Percentiles rank a stretch among this genome's conserved stretches.
These are phyloP conservation scores for Umbelopsis ramanniana DNA, from an alignment of 192 early-diverging fungal species.

Conservation along the genomic window DNA sequence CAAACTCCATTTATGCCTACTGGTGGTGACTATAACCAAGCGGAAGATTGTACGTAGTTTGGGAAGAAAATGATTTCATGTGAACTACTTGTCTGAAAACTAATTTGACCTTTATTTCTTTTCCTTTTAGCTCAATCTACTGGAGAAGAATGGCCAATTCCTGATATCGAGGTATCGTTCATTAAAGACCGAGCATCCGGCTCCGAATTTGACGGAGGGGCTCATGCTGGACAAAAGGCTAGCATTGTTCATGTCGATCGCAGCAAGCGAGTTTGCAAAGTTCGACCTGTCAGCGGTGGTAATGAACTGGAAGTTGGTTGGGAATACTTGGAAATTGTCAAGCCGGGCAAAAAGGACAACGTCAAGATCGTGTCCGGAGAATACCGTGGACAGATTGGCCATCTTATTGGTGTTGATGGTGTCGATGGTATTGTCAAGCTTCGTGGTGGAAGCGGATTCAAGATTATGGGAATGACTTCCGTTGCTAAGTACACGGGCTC, in stretches of 20 bases:
- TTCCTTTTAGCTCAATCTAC: slow-evolving; percentile 16
- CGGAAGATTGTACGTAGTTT: slow-evolving; percentile 46
- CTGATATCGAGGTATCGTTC: slow-evolving; percentile 57
- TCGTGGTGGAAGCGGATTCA: slow-evolving; percentile 58
- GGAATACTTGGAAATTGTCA: slow-evolving; percentile 54
- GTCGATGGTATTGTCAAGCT: slow-evolving; percentile 75
- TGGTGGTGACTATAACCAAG: slow-evolving; percentile 56
- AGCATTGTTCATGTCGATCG: slow-evolving; percentile 56
- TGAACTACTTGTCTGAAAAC: slow-evolving; percentile 16
- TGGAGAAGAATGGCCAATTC: slow-evolving; percentile 56
- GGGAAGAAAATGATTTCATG: slow-evolving; percentile 24
- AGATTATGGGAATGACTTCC: slow-evolving; percentile 56
- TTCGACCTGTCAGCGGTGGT: slow-evolving; percentile 42
- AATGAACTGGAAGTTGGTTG: slow-evolving; percentile 37
- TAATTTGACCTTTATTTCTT: neutral
- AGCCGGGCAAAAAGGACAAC: slow-evolving; percentile 72
- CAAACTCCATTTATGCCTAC: slow-evolving; percentile 51
- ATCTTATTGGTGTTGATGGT: slow-evolving; percentile 73
- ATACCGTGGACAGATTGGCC: slow-evolving; percentile 62
- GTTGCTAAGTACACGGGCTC: slow-evolving; percentile 55
- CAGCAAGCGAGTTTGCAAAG: slow-evolving; percentile 48
- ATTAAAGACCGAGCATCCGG: slow-evolving; percentile 34
- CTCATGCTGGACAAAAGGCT: slow-evolving; percentile 53
- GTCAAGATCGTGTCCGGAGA: slow-evolving; percentile 70
- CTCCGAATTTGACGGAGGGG: slow-evolving; percentile 37